Evolutionary conservation across 768 basidiomycete genomes (phyloP), one percentile per base, ranked within the genome.

Genomic region (Rubroboletus satanas): DNA sequence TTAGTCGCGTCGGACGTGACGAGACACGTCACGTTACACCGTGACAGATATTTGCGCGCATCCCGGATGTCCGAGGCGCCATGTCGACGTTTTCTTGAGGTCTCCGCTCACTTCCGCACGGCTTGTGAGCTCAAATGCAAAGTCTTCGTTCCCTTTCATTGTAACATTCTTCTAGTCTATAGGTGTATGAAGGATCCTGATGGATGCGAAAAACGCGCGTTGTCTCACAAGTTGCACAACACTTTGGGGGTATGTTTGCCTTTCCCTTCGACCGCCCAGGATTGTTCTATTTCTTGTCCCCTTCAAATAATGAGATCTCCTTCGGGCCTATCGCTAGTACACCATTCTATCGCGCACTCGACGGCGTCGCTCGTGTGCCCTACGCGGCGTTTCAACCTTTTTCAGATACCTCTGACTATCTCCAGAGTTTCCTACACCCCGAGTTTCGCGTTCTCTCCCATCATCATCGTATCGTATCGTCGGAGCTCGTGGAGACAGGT

Each of bases 311-410:
- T 17, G 33, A 45, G 2, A 43, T 18, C 5, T 10, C 12, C 7
- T 33, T 52, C 14, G 42, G 32, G 23, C 41, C 32, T 11, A 37
- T 52, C n/a, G n/a, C 45, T 21, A 45, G 51, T 52, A 17, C n/a
- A 29, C 51, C 43, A 17, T 45, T 45, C 42, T 52, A 52, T 29
- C 51, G 42, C 7, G 43, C 51, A n/a, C n/a, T 52, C 11, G 51
- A 46, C 7, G 51, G 43, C n/a, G 18, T 52, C 14, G 26, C 45
- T 46, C 51, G 43, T 18, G 35, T 46, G 15, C 32, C 33, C 23
- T 26, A 52, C 14, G 8, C 51, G 33, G 33, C 26, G 7, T 26
- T 7, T 26, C 23, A 28, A 26, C 43, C 43, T 11, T 52, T 45
- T 36, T 21, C 12, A 21, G 21, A 21, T 21, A 21, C 21, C 21